Conservation (phyloP, 371 early-diverging fungal species). For the Rhizomucor miehei region DNA sequence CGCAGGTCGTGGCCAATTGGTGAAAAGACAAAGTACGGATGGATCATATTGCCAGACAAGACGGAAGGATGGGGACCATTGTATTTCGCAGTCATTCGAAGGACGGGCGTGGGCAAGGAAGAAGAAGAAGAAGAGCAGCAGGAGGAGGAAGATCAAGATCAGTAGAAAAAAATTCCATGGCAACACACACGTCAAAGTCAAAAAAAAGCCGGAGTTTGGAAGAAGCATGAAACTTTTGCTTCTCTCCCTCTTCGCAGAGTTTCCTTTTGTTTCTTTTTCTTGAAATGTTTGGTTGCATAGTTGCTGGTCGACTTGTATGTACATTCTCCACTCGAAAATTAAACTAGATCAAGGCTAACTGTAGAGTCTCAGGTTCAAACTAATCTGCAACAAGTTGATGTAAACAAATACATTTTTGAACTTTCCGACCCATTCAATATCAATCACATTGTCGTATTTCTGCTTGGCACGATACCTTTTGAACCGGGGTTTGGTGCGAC, state of each 20-base stretch:
- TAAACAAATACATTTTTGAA: constrained; percentile 79
- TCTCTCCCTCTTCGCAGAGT: too few species aligned
- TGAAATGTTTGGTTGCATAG: constrained; percentile 86
- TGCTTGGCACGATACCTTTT: constrained; percentile 83
- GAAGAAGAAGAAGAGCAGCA: constrained; percentile 13
- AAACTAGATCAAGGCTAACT: background rate
- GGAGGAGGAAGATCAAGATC: constrained; percentile 6
- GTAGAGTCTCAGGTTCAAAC: constrained; percentile 74
- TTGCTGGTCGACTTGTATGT: constrained; percentile 77
- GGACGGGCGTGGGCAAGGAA: constrained; percentile 33
- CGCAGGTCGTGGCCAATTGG: constrained; percentile 45
- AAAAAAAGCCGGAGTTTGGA: too few species aligned
- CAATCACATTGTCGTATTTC: constrained; percentile 92
- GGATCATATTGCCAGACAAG: constrained; percentile 58
- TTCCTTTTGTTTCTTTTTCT: too few species aligned
- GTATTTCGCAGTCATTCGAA: constrained; percentile 48
- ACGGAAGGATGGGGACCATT: constrained; percentile 60
- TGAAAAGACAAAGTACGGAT: constrained; percentile 57
- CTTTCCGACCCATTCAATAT: constrained; percentile 75
- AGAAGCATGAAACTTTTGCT: too few species aligned
- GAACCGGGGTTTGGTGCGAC: constrained; percentile 84
- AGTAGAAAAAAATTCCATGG: too few species aligned
- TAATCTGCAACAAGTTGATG: constrained; percentile 84
- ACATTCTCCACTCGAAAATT: background rate
- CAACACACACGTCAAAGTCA: too few species aligned